Conservation (phyloP, 306 rosid species). For the Trifolium fragiferum region DNA sequence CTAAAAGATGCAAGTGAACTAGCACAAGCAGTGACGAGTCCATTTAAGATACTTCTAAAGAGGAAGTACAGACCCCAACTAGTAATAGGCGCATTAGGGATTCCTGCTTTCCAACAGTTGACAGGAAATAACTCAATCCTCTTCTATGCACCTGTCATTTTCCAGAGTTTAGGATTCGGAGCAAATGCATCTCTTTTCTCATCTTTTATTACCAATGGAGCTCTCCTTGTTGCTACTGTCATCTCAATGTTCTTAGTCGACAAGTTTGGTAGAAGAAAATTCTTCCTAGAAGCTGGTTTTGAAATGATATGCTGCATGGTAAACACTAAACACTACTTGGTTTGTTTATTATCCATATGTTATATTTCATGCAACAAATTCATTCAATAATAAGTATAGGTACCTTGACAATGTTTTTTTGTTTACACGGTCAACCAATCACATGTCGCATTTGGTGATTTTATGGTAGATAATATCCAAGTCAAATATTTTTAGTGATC, state of each 20-base stretch:
- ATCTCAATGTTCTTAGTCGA: conserved; percentile 86
- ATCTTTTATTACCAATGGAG: conserved; percentile 79
- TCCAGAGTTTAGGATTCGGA: conserved; percentile 94
- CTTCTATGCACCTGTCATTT: conserved; percentile 96
- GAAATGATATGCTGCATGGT: conserved; percentile 96
- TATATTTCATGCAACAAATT: background rate
- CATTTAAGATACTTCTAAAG: conserved; percentile 70
- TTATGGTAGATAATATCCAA: background rate
- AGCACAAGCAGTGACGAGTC: conserved; percentile 65
- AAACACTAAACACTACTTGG: conserved; percentile 31
- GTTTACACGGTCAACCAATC: background rate
- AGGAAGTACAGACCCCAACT: conserved; percentile 87
- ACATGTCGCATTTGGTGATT: background rate
- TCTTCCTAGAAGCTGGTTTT: conserved; percentile 90
- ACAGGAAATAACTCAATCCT: conserved; percentile 97
- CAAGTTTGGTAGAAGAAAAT: conserved; percentile 87
- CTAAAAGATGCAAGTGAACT: conserved; percentile 81
- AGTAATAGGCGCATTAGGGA: conserved; percentile 90
- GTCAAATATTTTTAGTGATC: background rate
- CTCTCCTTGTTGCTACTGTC: conserved; percentile 77
- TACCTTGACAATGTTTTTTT: too few species aligned
- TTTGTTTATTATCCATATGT: conserved; percentile 32
- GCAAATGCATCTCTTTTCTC: conserved; percentile 79
- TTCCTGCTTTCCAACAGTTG: conserved; percentile 95
- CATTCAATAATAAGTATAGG: background rate